Percentiles rank a stretch among this genome's conserved stretches.
phyloP scores from a whole-genome alignment of 2,329 filamentous ascomycete genomes.

The Chalaropsis ovoidea region DNA sequence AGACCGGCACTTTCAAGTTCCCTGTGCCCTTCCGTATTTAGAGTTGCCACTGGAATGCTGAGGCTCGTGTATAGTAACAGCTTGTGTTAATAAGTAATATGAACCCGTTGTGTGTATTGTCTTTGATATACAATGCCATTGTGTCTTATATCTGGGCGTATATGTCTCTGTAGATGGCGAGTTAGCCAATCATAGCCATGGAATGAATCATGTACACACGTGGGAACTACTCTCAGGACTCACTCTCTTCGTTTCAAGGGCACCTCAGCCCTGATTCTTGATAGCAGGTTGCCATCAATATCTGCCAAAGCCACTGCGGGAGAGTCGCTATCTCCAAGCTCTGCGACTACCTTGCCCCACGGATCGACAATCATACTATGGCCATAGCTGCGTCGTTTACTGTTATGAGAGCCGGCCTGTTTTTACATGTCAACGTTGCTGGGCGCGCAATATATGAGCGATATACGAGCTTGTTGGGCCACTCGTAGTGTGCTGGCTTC shows the following conservation, averaged over 20 bases:
- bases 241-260: slow-evolving; percentile 44
- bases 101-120: too few species aligned
- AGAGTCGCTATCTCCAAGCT: slow-evolving; percentile 36
- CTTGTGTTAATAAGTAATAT: too few species aligned
- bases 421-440: too few species aligned
- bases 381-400: slow-evolving; percentile 71
- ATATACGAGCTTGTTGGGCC: neutral
- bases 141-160: too few species aligned
- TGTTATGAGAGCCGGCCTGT: slow-evolving; percentile 55
- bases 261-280: slow-evolving; percentile 43
- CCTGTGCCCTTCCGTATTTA: slow-evolving; percentile 15
- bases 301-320: slow-evolving; percentile 45
- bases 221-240: slow-evolving; percentile 30
- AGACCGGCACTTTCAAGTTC: slow-evolving; percentile 6
- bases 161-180: too few species aligned
- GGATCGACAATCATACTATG: slow-evolving; percentile 77
- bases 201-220: too few species aligned
- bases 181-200: too few species aligned
- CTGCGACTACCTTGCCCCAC: slow-evolving; percentile 63
- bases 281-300: slow-evolving; percentile 41
- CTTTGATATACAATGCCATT: too few species aligned
- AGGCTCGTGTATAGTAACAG: too few species aligned
- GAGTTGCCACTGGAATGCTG: neutral
- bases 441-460: neutral
- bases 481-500: too few species aligned